Evolutionary conservation across 2,329 filamentous ascomycete genomes (phyloP).

Genomic region (Penicillium glabrum): DNA sequence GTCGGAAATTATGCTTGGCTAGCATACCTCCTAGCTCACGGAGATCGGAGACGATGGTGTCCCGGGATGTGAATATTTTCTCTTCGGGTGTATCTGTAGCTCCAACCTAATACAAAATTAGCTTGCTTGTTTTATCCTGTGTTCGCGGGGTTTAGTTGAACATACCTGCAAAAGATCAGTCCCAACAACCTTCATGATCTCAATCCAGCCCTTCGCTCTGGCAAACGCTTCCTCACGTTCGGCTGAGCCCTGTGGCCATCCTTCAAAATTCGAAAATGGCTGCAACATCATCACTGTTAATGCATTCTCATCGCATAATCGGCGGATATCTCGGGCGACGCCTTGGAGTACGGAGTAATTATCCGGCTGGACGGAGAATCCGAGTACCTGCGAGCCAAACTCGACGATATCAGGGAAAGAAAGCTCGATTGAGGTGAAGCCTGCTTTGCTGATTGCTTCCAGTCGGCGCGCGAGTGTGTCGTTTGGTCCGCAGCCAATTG

Average conservation of each 20-base stretch:
- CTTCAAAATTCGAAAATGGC: constrained; percentile 75
- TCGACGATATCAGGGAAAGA: constrained; percentile 70
- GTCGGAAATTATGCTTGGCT: constrained; percentile 54
- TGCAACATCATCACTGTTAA: constrained; percentile 70
- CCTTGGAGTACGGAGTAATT: constrained; percentile 61
- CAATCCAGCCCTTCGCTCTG: constrained; percentile 65
- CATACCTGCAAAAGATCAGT: constrained; percentile 69
- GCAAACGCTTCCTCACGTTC: constrained; percentile 64
- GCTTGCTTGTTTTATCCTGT: not conserved
- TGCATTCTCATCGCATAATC: constrained; percentile 53
- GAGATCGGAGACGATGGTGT: constrained; percentile 61
- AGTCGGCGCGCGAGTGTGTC: constrained; percentile 41
- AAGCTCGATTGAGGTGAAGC: constrained; percentile 67
- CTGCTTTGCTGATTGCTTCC: constrained; percentile 39
- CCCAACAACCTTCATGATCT: constrained; percentile 68
- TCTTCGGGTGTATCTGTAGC: constrained; percentile 62
- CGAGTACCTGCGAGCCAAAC: constrained; percentile 57
- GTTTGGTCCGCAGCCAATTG: constrained; percentile 36
- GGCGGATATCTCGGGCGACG: constrained; percentile 56
- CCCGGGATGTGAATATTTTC: constrained; percentile 53
- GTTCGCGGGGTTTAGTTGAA: not conserved
- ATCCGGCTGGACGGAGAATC: constrained; percentile 53
- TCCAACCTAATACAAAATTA: constrained; percentile 46
- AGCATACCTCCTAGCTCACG: constrained; percentile 64
- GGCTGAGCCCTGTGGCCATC: constrained; percentile 61